These are phyloP conservation scores for Diplodia seriata DNA, from an alignment of 2,329 filamentous ascomycete species.

Conservation along the genomic window DNA sequence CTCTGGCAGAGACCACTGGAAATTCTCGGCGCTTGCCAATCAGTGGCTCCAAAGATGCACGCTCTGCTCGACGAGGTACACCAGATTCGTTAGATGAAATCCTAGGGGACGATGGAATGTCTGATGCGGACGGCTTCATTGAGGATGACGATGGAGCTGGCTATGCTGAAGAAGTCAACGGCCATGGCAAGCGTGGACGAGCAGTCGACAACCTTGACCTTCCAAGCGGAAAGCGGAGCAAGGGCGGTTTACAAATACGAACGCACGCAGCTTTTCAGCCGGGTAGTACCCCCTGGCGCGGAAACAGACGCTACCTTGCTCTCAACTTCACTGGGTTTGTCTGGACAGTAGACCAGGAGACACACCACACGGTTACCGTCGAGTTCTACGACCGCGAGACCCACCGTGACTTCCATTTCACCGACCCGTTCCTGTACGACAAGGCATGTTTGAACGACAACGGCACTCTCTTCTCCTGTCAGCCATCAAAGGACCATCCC, in stretches of 20 bases:
- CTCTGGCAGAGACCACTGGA: conserved; percentile 71
- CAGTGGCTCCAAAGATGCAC: conserved; percentile 63
- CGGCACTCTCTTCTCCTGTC: conserved; percentile 84
- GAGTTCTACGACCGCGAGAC: conserved; percentile 97
- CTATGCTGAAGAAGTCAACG: conserved; percentile 70
- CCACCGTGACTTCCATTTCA: conserved; percentile 95
- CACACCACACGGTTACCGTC: conserved; percentile 85
- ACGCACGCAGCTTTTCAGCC: conserved; percentile 89
- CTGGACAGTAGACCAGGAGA: conserved; percentile 96
- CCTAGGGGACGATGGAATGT: conserved; percentile 68
- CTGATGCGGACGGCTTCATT: conserved; percentile 79
- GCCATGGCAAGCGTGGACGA: conserved; percentile 66
- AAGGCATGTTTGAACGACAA: conserved; percentile 89
- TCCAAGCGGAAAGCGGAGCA: conserved; percentile 58
- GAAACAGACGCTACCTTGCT: conserved; percentile 90
- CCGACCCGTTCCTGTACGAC: conserved; percentile 93
- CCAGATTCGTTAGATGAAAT: conserved; percentile 83
- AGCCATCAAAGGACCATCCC: conserved; percentile 66
- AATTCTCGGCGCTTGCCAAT: conserved; percentile 62
- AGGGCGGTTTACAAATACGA: conserved; percentile 65
- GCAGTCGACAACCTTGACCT: conserved; percentile 54
- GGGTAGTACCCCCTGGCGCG: conserved; percentile 93
- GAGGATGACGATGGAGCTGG: conserved; percentile 95
- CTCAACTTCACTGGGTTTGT: conserved; percentile 93
- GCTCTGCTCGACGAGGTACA: conserved; percentile 65